Evolutionary conservation across 2,329 filamentous ascomycete species (phyloP), one percentile per base, ranked within the genome.

Genomic region (Chrysoporthe puriensis): DNA sequence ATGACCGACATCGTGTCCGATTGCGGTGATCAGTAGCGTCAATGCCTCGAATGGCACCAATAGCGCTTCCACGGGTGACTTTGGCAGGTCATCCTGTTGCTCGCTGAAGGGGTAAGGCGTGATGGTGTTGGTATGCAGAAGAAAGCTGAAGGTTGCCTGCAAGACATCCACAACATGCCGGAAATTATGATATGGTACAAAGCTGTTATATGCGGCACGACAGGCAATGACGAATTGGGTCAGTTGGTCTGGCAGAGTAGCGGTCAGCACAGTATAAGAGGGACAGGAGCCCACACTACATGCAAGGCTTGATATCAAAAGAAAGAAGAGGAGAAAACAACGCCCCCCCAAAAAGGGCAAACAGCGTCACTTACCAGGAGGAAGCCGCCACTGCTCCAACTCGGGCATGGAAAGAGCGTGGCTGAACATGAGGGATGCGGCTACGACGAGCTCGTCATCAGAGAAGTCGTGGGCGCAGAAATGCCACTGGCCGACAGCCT

Each of bases 111-210:
- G 58, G 78, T 91, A 96, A 6, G 87, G 85, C 16, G 91, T 91
- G 62, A 96, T 82, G 44, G 89, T 88, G 66, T 93, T 92, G 63
- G 97, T 90, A 71, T 88, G 88, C 66, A 97, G 84, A 6, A 98
- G 86, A 76, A 97, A 97, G 80, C 91, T 90, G 77, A 97, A 98
- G 3, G 94, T 89, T 1, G 95, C 96, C 78, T 98, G 95, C 64
- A 98, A 84, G 40, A 99, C 96, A 79, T 99, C 96, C 70, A 97
- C 91, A 32, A 97, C 96, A 79, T 99, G 96, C 65, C 95, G 91
- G 78, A 98, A 99, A 79, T 99, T 99, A 83, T 99, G 96, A 76
- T 98, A 99, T 32, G 95, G 92, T 46, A 97, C 94, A 77, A 97
- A 97, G 68, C 88, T 91, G 78, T 98, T 98, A 81, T 99, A 99